phyloP scores from a whole-genome alignment of 306 rosid genomes.

The Coriaria nepalensis region DNA sequence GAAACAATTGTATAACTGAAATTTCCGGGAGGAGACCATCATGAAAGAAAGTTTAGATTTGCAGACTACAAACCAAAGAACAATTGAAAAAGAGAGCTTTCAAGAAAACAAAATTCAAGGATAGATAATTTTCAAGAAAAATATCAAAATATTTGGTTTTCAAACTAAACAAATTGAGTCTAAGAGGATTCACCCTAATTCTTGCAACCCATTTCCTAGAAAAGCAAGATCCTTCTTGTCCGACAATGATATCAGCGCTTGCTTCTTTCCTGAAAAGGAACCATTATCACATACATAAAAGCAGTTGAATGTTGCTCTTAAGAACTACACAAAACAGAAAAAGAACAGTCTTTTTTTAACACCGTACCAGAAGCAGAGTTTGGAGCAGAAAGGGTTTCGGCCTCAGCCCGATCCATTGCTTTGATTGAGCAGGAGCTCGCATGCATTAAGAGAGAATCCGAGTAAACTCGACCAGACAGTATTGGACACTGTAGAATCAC shows the following conservation, averaged over 20 bases:
- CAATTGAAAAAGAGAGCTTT: background rate
- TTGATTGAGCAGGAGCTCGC: constrained; percentile 26
- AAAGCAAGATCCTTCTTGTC: constrained; percentile 71
- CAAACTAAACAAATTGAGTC: background rate
- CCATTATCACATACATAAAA: constrained; percentile 6
- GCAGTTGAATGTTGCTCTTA: background rate
- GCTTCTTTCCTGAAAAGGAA: constrained; percentile 45
- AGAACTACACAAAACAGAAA: constrained; percentile 1
- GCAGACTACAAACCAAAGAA: background rate
- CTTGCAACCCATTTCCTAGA: constrained; percentile 69
- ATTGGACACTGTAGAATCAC: constrained; percentile 10
- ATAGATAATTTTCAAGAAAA: background rate
- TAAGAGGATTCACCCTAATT: constrained; percentile 50
- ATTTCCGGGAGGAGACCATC: background rate
- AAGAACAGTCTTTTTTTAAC: background rate
- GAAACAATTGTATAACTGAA: constrained; percentile 76
- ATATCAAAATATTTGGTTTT: constrained; percentile 5
- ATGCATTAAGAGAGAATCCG: constrained; percentile 12
- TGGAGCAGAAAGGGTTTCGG: constrained; percentile 18
- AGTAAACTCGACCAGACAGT: constrained; percentile 15
- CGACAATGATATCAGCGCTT: constrained; percentile 77
- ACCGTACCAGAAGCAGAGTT: constrained; percentile 28
- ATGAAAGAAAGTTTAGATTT: background rate
- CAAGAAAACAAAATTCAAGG: background rate
- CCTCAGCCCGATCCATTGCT: constrained; percentile 64